Evolutionary conservation across 805 yeast genomes (phyloP).

Genomic region (Wickerhamomyces pijperi): DNA sequence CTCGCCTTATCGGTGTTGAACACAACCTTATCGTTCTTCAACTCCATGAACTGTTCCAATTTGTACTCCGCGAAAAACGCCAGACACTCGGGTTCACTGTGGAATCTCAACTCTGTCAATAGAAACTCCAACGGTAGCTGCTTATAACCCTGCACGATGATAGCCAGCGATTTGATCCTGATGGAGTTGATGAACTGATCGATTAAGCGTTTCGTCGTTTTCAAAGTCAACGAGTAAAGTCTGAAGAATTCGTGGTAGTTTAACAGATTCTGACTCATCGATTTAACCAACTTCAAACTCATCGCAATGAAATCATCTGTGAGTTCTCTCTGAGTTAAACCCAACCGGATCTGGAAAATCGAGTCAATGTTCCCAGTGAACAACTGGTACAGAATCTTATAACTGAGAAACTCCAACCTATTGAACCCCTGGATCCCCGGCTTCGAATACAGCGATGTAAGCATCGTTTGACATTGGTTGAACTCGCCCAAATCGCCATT

Average conservation of each 20-base stretch:
- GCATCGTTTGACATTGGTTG: conserved; percentile 86
- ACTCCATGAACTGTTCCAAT: conserved; percentile 23
- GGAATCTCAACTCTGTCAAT: conserved; percentile 29
- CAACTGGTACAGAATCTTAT: conserved; percentile 62
- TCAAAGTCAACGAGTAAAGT: conserved; percentile 27
- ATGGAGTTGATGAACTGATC: conserved; percentile 46
- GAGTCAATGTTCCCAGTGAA: conserved; percentile 50
- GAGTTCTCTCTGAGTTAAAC: conserved; percentile 24
- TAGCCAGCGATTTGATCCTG: conserved; percentile 43
- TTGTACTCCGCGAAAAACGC: conserved; percentile 32
- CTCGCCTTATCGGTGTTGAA: conserved; percentile 26
- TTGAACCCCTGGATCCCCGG: conserved; percentile 27
- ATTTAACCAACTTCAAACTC: conserved; percentile 21
- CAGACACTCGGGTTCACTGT: conserved; percentile 24
- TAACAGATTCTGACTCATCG: conserved; percentile 21
- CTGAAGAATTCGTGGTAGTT: conserved; percentile 46
- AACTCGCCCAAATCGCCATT: conserved; percentile 85
- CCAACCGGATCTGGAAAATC: conserved; percentile 27
- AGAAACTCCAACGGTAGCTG: conserved; percentile 30
- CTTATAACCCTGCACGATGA: conserved; percentile 47
- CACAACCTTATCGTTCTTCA: conserved; percentile 20
- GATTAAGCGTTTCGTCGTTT: conserved; percentile 34
- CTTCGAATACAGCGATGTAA: conserved; percentile 48
- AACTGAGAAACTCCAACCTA: conserved; percentile 57
- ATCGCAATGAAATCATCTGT: conserved; percentile 7